Percentiles rank a stretch among this genome's conserved stretches.
These are phyloP conservation scores for Annulohypoxylon stygium DNA, from an alignment of 495 filamentous ascomycete genomes.

Conservation along the genomic window DNA sequence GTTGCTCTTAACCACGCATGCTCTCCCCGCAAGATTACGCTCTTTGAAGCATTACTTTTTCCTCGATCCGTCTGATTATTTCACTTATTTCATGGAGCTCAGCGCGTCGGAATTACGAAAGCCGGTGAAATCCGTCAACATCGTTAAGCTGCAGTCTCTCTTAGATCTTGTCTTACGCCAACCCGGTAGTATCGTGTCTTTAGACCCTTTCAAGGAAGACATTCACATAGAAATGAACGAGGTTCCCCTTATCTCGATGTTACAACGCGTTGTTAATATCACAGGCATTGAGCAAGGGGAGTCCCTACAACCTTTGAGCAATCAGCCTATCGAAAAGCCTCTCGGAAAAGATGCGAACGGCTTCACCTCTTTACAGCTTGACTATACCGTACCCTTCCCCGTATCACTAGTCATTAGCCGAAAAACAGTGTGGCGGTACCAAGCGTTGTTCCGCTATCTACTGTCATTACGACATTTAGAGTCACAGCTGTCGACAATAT, in stretches of 20 bases:
- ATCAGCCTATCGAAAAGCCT: constrained; percentile 69
- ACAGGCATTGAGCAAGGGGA: constrained; percentile 93
- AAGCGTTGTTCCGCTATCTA: constrained; percentile 94
- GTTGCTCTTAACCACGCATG: constrained; percentile 91
- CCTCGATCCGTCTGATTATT: constrained; percentile 96
- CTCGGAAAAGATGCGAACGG: constrained; percentile 85
- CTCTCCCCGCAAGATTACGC: constrained; percentile 83
- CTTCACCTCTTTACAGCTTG: constrained; percentile 91
- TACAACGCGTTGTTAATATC: constrained; percentile 96
- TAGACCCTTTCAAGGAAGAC: constrained; percentile 97
- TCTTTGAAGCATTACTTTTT: constrained; percentile 99
- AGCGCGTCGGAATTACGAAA: constrained; percentile 88
- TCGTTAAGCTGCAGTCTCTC: constrained; percentile 90
- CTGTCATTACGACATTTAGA: constrained; percentile 90
- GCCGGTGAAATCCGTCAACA: constrained; percentile 87
- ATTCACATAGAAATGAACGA: constrained; percentile 98
- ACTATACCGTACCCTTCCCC: constrained; percentile 96
- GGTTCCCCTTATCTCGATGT: constrained; percentile 87
- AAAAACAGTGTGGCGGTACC: constrained; percentile 95
- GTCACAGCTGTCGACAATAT: constrained; percentile 82
- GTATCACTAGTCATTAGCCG: constrained; percentile 95
- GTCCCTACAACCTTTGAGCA: constrained; percentile 64
- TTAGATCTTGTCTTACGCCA: constrained; percentile 95
- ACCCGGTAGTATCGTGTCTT: constrained; percentile 91
- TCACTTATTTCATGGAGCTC: constrained; percentile 96